Conservation (phyloP, 1,284 basidiomycete species). For the Exobasidium rhododendri region DNA sequence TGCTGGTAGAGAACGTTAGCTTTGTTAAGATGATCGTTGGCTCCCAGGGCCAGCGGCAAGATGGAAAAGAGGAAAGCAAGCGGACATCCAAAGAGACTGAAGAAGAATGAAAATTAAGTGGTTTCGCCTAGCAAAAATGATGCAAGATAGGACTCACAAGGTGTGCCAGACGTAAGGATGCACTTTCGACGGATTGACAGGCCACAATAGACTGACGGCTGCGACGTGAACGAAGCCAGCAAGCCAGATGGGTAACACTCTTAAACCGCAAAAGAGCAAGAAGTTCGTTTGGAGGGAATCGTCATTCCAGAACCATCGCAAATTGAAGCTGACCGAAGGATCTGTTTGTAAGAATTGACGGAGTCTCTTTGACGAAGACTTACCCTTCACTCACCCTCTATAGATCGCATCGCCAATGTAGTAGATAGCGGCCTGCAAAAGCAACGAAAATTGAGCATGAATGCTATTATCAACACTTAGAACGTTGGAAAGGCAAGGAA, state of each 20-base stretch:
- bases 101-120: neutral
- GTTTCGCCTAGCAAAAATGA: neutral
- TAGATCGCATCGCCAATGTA: neutral
- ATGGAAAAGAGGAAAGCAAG: neutral
- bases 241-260: constrained; percentile 3
- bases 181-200: neutral
- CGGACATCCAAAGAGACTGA: constrained; percentile 7
- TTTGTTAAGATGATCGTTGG: neutral
- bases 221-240: constrained; percentile 10
- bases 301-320: neutral
- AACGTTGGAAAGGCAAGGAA: neutral
- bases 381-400: constrained; percentile 2
- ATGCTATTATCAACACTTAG: too few species aligned
- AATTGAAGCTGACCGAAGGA: neutral
- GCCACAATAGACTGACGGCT: neutral
- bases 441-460: neutral
- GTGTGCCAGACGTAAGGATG: constrained; percentile 1
- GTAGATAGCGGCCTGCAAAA: constrained; percentile 6
- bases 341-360: too few species aligned
- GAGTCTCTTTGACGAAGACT: too few species aligned
- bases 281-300: neutral
- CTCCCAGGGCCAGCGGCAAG: neutral
- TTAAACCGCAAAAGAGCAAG: neutral
- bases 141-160: neutral
- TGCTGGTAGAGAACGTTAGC: neutral